Evolutionary conservation across 371 early-diverging fungal genomes (phyloP).

Genomic region (Mortierella sp.): DNA sequence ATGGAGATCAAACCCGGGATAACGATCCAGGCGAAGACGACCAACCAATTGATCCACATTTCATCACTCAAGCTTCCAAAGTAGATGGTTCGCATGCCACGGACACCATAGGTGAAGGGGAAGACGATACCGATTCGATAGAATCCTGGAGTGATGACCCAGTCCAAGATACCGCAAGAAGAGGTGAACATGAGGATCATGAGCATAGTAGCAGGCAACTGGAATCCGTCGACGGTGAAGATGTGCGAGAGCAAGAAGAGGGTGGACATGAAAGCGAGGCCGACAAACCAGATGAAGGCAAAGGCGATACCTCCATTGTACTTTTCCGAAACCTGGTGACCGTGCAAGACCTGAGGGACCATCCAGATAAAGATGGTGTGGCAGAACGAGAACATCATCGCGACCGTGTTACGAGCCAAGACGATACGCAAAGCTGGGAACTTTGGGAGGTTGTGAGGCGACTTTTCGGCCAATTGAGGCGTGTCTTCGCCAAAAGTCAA

Average conservation of each 20-base stretch:
- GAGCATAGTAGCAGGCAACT: conserved; percentile 43
- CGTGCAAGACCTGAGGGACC: conserved; percentile 46
- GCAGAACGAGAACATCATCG: conserved; percentile 33
- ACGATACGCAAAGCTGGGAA: conserved; percentile 52
- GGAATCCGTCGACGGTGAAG: conserved; percentile 53
- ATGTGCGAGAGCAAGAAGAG: conserved; percentile 39
- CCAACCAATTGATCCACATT: conserved; percentile 57
- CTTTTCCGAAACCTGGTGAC: conserved; percentile 40
- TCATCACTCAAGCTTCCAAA: conserved; percentile 40
- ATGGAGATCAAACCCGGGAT: conserved; percentile 33
- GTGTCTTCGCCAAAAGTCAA: conserved; percentile 24
- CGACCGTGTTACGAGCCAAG: conserved; percentile 29
- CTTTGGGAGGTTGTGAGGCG: conserved; percentile 26
- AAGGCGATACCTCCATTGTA: conserved; percentile 47
- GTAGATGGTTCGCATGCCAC: conserved; percentile 42
- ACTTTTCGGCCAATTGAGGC: conserved; percentile 6
- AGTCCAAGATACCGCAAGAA: conserved; percentile 47
- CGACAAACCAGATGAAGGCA: conserved; percentile 47
- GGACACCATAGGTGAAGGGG: conserved; percentile 52
- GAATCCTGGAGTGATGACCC: conserved; percentile 45
- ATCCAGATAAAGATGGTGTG: conserved; percentile 52
- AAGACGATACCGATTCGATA: conserved; percentile 47
- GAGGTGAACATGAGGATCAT: conserved; percentile 54
- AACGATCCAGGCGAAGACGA: conserved; percentile 48
- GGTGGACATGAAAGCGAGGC: conserved; percentile 41